Evolutionary conservation across 352 stramenopile genomes (phyloP).

Genomic region (Pythium monospermum): DNA sequence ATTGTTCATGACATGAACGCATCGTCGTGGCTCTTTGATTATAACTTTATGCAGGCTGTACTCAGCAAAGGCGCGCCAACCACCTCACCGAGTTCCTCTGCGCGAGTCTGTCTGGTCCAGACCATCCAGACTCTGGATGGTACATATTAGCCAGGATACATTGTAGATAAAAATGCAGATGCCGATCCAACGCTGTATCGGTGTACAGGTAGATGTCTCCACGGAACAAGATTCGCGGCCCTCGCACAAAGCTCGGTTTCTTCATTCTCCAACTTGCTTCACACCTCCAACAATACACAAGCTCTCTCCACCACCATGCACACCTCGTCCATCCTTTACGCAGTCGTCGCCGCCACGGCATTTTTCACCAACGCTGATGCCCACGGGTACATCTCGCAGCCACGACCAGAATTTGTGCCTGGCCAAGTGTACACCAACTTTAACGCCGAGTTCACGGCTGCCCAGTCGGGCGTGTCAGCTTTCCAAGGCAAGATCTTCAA

Average conservation of each 20-base stretch:
- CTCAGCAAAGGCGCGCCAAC: no score
- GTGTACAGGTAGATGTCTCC: no score
- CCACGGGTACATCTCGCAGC: slow-evolving; percentile 24
- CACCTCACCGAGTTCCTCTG: no score
- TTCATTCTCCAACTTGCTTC: neutral
- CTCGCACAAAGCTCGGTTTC: no score
- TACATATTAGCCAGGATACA: neutral
- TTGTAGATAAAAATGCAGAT: neutral
- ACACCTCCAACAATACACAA: neutral
- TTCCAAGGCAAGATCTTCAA: slow-evolving; percentile 20
- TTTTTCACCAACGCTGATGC: slow-evolving; percentile 4
- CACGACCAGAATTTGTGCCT: slow-evolving; percentile 18
- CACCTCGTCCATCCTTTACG: slow-evolving; percentile 1
- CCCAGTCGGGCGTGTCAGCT: slow-evolving; percentile 16
- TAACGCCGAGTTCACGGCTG: slow-evolving; percentile 24
- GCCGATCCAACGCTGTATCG: neutral
- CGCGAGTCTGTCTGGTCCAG: no score
- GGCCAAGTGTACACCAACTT: slow-evolving; percentile 17
- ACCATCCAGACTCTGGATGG: no score
- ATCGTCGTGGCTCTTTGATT: no score
- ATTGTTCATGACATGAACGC: no score
- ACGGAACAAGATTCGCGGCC: no score
- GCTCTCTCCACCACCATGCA: neutral
- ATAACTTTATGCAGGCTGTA: no score
- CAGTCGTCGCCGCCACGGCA: slow-evolving; percentile 1